Base-by-base conservation (phyloP, 164 flowering plant genomes). In the Cinnamomum micranthum region DNA sequence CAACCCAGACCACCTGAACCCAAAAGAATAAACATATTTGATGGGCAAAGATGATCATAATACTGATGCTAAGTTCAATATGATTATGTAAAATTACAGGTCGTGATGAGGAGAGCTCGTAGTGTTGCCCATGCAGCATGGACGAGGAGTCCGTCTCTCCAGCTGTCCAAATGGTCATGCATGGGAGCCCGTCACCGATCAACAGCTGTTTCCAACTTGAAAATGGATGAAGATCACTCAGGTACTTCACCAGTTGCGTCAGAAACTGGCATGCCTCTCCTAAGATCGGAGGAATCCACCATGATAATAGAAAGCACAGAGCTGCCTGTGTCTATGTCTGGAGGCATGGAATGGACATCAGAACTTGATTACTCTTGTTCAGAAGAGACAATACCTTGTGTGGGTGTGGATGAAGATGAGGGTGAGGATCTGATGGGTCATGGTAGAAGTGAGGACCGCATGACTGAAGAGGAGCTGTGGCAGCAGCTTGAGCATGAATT, bases 391-490 rank as follows among this genome's bases (percentile, higher is more conserved):
- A 50, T 22, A 13, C 68, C 69, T 1, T 76, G 81, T 19, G 74
- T 41, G 22, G 81, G 77, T n/a, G 64, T 62, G 31, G 82, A 81
- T 74, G 71, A 77, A 5, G 82, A 79, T 73, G 50, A 81, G 14
- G 83, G 77, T 35, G 95, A 86, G 70, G 89, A 84, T 50, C 81
- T 83, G 69, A 74, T 74, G 55, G 80, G 76, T 59, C 76, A 80
- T 50, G 77, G 76, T 27, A 73, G 82, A 64, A 78, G 75, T 33
- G 91, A 90, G 81, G 96, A 92, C 35, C 73, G 78, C 22, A 82
- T 93, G 93, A 91, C 86, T 20, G 98, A 95, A 79, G 89, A 87
- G 2, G 96, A 95, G 83, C 70, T 93, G 79, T 95, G 99, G 99
- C 89, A 93, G 76, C 96, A 92, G 76, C 89, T 95, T 15, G 94